Base-by-base conservation (phyloP, 768 basidiomycete genomes). In the Termitomyces bulborhizus region DNA sequence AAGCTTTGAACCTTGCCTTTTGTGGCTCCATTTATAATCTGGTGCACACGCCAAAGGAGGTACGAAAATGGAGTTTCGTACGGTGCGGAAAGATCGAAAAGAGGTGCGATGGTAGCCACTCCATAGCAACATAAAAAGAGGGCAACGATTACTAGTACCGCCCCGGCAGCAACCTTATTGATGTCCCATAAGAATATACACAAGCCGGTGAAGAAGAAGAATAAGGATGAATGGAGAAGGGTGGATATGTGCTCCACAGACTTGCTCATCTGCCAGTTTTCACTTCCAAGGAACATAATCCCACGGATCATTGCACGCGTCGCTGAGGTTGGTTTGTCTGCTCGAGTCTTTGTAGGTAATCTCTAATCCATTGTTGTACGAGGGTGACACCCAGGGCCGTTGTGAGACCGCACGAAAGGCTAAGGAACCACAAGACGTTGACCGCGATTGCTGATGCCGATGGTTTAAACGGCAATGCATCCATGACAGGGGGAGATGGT, bases 381-480 rank as follows among this genome's bases (percentile, higher is more conserved):
- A 69, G 46, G 16, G 65, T 69, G 26, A 64, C 66, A 18, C 62
- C 41, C 13, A 69, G 53, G 1, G 64, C 67, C 6, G 64, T 59
- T 1, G 63, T 56, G 6, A 69, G 60, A 29, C 63, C 65, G 45
- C 66, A 59, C 0, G 62, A 43, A 24, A 71, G 59, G 46, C 66
- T 69, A 51, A 68, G 60, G 48, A 68, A 69, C 68, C 66, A 68
- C 16, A 65, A 57, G 4, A 68, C 55, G 37, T 68, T 71, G 45
- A 71, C 59, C 3, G 64, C 57, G 29, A 68, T 57, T n/a, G 57
- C 63, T 24, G 62, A 55, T 13, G 62, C 21, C 2, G 62, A 47
- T n/a, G 64, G 60, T 1, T 46, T 31, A 29, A 62, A 67, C 3
- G 29, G 16, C n/a, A 7, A 32, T 44, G 27, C 9, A 3, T 9